Conservation (phyloP, 371 early-diverging fungal species). For the Apophysomyces variabilis region DNA sequence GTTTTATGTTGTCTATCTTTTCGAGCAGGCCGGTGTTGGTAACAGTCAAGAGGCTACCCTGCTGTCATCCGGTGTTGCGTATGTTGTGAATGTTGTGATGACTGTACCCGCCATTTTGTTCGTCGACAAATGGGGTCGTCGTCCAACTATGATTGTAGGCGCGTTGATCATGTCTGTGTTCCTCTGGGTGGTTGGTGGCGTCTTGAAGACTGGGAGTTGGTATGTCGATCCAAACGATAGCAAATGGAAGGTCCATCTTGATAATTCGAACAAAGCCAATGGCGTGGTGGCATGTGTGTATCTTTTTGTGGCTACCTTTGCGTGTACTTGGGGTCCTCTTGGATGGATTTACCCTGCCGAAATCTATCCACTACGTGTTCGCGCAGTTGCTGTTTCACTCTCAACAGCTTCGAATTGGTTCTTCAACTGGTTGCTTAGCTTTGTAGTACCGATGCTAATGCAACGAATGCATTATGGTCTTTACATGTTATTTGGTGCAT, state of each 20-base stretch:
- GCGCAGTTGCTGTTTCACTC: conserved; percentile 78
- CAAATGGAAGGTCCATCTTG: conserved; percentile 32
- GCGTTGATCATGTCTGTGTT: conserved; percentile 33
- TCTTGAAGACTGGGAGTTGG: conserved; percentile 38
- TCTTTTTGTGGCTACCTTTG: conserved; percentile 73
- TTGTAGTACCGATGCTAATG: conserved; percentile 64
- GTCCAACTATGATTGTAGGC: conserved; percentile 52
- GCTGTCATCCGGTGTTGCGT: conserved; percentile 65
- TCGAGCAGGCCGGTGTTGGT: conserved; percentile 63
- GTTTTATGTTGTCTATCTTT: conserved; percentile 72
- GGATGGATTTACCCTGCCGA: conserved; percentile 93
- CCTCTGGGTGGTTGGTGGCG: conserved; percentile 42
- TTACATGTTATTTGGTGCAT: conserved; percentile 68
- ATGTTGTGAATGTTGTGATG: conserved; percentile 67
- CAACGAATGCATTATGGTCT: conserved; percentile 62
- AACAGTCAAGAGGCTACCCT: conserved; percentile 47
- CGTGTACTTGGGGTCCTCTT: conserved; percentile 87
- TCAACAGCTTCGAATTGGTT: conserved; percentile 90
- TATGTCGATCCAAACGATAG: conserved; percentile 16
- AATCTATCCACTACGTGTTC: conserved; percentile 74
- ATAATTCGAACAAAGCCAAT: conserved; percentile 16
- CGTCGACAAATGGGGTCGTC: conserved; percentile 72
- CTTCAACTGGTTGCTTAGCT: conserved; percentile 70
- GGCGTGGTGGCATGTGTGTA: conserved; percentile 68
- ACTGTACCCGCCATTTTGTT: conserved; percentile 76